Evolutionary conservation across 228 moss, liverwort and hornwort species (phyloP).

Genomic region (Sphagnum magellanicum): DNA sequence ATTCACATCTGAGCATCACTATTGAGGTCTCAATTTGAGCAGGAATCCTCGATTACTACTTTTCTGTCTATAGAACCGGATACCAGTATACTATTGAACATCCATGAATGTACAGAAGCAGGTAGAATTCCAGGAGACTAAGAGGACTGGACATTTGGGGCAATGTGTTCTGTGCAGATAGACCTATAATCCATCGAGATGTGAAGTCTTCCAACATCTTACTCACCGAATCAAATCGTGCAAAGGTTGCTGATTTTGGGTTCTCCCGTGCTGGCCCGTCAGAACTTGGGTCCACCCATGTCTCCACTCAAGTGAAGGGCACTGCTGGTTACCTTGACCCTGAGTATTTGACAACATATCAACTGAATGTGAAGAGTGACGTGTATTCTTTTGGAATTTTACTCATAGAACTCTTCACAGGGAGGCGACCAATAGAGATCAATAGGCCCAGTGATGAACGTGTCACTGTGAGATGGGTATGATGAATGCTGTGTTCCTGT

Average conservation of each 20-base stretch:
- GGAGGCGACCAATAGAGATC: conserved; percentile 73
- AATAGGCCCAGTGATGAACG: conserved; percentile 74
- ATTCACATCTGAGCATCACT: too few relatives aligned
- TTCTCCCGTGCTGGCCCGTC: conserved; percentile 79
- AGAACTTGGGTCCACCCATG: conserved; percentile 81
- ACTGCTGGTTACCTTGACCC: conserved; percentile 94
- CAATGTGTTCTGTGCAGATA: conserved; percentile 30
- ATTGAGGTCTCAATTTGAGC: too few relatives aligned
- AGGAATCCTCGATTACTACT: too few relatives aligned
- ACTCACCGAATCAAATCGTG: conserved; percentile 71
- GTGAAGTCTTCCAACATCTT: conserved; percentile 91
- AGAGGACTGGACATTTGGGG: too few relatives aligned
- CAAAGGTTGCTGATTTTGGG: conserved; percentile 95
- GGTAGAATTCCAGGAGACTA: too few relatives aligned
- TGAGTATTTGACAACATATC: conserved; percentile 72
- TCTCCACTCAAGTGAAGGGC: conserved; percentile 91
- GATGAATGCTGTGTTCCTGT: not conserved
- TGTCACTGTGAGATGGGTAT: conserved; percentile 74
- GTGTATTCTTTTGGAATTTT: conserved; percentile 91
- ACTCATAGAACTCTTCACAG: conserved; percentile 78
- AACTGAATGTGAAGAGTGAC: conserved; percentile 82
- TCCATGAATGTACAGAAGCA: too few relatives aligned
- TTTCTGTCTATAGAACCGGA: too few relatives aligned
- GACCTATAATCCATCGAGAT: conserved; percentile 89
- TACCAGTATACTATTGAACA: too few relatives aligned